Conservation (phyloP, 495 filamentous ascomycete species). For the Hypoxylon lenormandii region DNA sequence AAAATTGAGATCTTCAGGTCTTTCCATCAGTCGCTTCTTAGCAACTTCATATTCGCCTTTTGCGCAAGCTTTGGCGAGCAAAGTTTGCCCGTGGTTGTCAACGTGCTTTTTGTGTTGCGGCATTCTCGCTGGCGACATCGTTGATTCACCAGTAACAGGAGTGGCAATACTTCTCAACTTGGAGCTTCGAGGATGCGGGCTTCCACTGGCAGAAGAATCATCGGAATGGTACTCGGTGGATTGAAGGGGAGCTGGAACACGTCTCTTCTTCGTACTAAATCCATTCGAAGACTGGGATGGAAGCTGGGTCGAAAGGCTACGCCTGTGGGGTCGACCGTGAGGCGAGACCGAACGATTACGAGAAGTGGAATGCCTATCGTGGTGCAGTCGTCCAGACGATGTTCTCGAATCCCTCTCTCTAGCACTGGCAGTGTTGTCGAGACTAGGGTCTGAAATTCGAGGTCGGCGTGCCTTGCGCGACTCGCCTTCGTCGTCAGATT, state of each 20-base stretch:
- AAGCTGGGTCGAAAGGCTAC: constrained; percentile 74
- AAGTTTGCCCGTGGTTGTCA: constrained; percentile 85
- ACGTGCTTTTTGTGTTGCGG: constrained; percentile 80
- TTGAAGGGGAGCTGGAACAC: constrained; percentile 68
- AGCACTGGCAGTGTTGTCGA: constrained; percentile 53
- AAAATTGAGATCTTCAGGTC: constrained; percentile 86
- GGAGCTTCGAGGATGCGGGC: constrained; percentile 74
- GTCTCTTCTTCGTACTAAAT: constrained; percentile 67
- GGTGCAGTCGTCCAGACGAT: constrained; percentile 50
- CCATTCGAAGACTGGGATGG: constrained; percentile 63
- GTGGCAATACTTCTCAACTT: constrained; percentile 74
- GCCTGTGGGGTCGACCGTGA: constrained; percentile 67
- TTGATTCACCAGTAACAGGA: constrained; percentile 65
- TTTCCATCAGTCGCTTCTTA: constrained; percentile 74
- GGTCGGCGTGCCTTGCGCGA: constrained; percentile 62
- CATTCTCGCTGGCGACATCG: constrained; percentile 74
- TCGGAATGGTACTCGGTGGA: constrained; percentile 76
- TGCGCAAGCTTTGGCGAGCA: constrained; percentile 84
- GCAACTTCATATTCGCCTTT: constrained; percentile 78
- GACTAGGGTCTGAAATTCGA: constrained; percentile 58
- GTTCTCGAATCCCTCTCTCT: constrained; percentile 50
- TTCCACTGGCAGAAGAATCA: constrained; percentile 78
- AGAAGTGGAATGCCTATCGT: constrained; percentile 53
- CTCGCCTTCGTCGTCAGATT: constrained; percentile 64
- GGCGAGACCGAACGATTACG: constrained; percentile 75